Evolutionary conservation across 2,329 filamentous ascomycete species (phyloP).

Genomic region (Microcera coccophila): DNA sequence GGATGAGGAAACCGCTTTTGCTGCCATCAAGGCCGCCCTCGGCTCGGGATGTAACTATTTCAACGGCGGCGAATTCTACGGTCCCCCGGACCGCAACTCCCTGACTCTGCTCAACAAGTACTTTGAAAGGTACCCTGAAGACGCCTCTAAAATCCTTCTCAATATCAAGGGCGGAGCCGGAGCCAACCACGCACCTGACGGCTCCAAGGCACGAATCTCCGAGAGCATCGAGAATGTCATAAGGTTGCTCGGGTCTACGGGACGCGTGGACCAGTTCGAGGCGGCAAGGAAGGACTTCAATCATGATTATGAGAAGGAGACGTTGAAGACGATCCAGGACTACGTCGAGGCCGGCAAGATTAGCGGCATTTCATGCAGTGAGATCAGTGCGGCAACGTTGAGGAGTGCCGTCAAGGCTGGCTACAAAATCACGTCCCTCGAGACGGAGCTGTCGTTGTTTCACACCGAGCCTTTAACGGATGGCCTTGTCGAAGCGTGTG

Average conservation of each 20-base stretch:
- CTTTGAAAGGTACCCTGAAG: conserved; percentile 57
- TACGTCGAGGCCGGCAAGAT: conserved; percentile 46
- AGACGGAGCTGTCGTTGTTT: conserved; percentile 49
- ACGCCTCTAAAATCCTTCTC: conserved; percentile 56
- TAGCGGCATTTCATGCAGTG: conserved; percentile 45
- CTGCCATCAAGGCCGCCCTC: conserved; percentile 51
- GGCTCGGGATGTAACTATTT: conserved; percentile 41
- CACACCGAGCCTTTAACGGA: conserved; percentile 42
- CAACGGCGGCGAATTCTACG: conserved; percentile 62
- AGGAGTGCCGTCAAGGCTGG: conserved; percentile 38
- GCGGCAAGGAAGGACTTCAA: conserved; percentile 53
- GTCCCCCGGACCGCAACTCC: conserved; percentile 48
- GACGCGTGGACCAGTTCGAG: conserved; percentile 56
- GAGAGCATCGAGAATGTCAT: conserved; percentile 54
- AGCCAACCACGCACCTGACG: conserved; percentile 38
- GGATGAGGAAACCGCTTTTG: conserved; percentile 41
- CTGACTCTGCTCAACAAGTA: conserved; percentile 57
- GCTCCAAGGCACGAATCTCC: conserved; percentile 49
- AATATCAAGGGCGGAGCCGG: conserved; percentile 56
- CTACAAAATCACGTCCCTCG: conserved; percentile 42
- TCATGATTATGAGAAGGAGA: conserved; percentile 43
- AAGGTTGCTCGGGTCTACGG: conserved; percentile 33
- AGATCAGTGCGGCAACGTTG: conserved; percentile 44
- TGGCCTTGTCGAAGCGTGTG: conserved; percentile 49
- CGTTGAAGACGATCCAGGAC: conserved; percentile 42